Conservation (phyloP, 2,329 filamentous ascomycete genomes). For the Clathrospora elynae region DNA sequence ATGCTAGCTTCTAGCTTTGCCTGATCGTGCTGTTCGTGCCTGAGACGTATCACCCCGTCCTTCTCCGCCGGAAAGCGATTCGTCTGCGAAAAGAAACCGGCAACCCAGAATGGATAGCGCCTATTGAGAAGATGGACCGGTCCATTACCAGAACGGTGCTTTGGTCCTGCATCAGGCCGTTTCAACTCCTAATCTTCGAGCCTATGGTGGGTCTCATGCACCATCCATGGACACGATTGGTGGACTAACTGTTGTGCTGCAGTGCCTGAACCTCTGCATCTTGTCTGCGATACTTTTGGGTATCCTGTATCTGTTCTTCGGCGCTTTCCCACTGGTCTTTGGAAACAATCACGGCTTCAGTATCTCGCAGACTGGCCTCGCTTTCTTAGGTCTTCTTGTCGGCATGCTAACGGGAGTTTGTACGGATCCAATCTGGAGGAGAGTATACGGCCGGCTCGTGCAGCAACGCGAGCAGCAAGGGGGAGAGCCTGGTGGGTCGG, state of each 20-base stretch:
- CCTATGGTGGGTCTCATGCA: conserved; percentile 65
- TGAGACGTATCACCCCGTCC: conserved; percentile 79
- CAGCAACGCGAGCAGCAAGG: conserved; percentile 58
- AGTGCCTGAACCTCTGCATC: conserved; percentile 75
- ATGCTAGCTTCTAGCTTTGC: conserved; percentile 56
- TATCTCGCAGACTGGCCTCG: conserved; percentile 78
- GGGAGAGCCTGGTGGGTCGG: conserved; percentile 63
- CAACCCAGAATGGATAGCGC: conserved; percentile 75
- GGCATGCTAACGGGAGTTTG: conserved; percentile 69
- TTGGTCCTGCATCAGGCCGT: conserved; percentile 66
- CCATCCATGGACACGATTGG: conserved; percentile 22
- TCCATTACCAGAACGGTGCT: conserved; percentile 64
- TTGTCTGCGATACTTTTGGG: conserved; percentile 85
- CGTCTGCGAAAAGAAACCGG: conserved; percentile 73
- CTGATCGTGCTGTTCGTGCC: conserved; percentile 75
- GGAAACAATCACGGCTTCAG: conserved; percentile 73
- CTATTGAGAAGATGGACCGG: conserved; percentile 73
- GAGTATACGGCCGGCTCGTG: conserved; percentile 63
- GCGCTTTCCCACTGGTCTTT: conserved; percentile 84
- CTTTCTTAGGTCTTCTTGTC: conserved; percentile 69
- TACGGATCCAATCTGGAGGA: conserved; percentile 70
- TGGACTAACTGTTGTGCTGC: conserved; percentile 30
- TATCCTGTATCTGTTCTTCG: conserved; percentile 88
- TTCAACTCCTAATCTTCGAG: conserved; percentile 78
- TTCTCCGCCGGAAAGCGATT: conserved; percentile 74